Evolutionary conservation across 1,139 yeast species (phyloP).

Genomic region (Candida buenavistaensis): DNA sequence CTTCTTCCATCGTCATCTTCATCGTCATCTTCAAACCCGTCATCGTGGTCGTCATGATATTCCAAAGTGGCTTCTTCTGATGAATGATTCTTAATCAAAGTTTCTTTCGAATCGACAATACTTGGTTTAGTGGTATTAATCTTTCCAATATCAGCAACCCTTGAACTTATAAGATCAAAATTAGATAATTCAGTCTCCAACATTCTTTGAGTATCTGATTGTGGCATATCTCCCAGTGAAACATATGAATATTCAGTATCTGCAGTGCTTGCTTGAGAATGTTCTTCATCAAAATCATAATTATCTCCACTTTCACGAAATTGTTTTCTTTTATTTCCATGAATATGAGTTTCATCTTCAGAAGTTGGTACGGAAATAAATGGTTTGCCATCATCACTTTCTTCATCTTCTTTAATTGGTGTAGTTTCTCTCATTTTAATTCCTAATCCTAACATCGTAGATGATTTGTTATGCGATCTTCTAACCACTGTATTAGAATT

Average conservation of each 20-base stretch:
- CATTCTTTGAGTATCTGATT: conserved; percentile 3
- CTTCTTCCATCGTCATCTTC: conserved; percentile 11
- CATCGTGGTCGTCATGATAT: conserved; percentile 9
- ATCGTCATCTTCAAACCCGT: conserved; percentile 14
- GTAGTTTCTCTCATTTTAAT: conserved; percentile 19
- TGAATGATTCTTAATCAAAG: conserved; percentile 17
- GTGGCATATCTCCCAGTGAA: conserved; percentile 7
- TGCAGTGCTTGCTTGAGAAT: conserved; percentile 25
- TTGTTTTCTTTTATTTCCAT: conserved; percentile 15
- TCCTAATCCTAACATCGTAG: conserved; percentile 32
- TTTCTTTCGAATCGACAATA: conserved; percentile 29
- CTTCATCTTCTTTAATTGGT: conserved; percentile 11
- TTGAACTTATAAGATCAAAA: conserved; percentile 32
- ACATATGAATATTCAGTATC: conserved; percentile 18
- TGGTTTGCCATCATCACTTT: conserved; percentile 10
- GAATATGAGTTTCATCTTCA: conserved; percentile 19
- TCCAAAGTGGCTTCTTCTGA: conserved; percentile 8
- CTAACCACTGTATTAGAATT: conserved; percentile 34
- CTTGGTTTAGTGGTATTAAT: conserved; percentile 25
- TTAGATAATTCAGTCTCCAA: conserved; percentile 28
- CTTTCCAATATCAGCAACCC: conserved; percentile 34
- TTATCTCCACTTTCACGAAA: conserved; percentile 18
- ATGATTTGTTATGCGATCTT: conserved; percentile 14
- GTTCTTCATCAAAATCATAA: conserved; percentile 21
- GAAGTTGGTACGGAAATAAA: conserved; percentile 7